phyloP scores from a whole-genome alignment of 2,329 filamentous ascomycete genomes.

The Epichloe scottii region DNA sequence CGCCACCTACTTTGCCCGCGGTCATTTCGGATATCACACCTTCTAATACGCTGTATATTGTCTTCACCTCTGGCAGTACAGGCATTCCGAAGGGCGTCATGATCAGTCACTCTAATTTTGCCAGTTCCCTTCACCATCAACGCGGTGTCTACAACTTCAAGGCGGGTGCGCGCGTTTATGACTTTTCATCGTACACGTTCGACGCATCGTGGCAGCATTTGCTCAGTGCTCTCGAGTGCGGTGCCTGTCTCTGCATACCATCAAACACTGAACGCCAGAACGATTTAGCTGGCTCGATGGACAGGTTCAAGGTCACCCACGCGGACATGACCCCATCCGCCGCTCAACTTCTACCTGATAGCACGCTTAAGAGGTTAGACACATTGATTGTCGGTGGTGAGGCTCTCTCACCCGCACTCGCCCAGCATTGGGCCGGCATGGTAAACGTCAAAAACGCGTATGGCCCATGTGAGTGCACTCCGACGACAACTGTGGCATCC shows the following conservation, averaged over 20 bases:
- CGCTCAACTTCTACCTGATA: background rate
- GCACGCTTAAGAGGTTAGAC: background rate
- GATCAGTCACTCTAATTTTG: conserved; percentile 7
- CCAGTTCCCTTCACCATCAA: conserved; percentile 3
- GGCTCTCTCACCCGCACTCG: background rate
- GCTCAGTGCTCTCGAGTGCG: conserved; percentile 3
- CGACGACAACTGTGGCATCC: background rate
- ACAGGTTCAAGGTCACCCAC: background rate
- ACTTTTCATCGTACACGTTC: conserved; percentile 8
- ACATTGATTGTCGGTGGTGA: conserved; percentile 2
- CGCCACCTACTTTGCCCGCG: background rate
- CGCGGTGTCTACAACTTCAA: background rate
- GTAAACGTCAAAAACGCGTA: conserved; percentile 2
- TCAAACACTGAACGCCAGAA: background rate
- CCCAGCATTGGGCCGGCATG: background rate
- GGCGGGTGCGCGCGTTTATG: conserved; percentile 2
- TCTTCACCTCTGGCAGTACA: conserved; percentile 13
- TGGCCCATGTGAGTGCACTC: conserved; percentile 5
- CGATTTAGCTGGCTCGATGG: conserved; percentile 1
- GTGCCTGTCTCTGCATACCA: conserved; percentile 6
- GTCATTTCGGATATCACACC: background rate
- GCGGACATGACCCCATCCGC: conserved; percentile 3
- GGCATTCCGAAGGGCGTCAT: conserved; percentile 11
- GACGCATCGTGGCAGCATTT: conserved; percentile 4
- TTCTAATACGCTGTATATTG: background rate